phyloP scores from a whole-genome alignment of 306 rosid genomes.

The Acacia confusa region DNA sequence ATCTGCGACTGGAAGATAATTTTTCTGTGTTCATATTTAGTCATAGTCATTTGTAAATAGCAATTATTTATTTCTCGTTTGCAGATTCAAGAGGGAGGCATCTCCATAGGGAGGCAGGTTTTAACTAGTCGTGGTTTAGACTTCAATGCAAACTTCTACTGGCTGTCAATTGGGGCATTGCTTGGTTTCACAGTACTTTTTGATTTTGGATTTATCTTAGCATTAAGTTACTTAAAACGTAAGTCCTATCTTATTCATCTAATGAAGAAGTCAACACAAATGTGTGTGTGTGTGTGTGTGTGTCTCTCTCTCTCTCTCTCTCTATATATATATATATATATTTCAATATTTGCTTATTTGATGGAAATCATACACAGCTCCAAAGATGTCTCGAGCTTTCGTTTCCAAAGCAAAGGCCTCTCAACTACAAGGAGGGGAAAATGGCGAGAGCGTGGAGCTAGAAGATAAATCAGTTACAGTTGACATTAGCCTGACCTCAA shows the following conservation, averaged over 20 bases:
- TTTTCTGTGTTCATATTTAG: neutral
- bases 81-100: constrained; percentile 48
- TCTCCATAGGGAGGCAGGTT: constrained; percentile 45
- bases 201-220: constrained; percentile 54
- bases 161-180: constrained; percentile 57
- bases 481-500: constrained; percentile 35
- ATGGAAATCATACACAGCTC: constrained; percentile 46
- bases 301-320: too few species aligned
- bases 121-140: constrained; percentile 51
- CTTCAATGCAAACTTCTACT: constrained; percentile 44
- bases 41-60: constrained; percentile 1
- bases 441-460: constrained; percentile 29
- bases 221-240: constrained; percentile 56
- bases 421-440: constrained; percentile 38
- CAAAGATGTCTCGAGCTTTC: constrained; percentile 53
- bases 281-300: too few species aligned
- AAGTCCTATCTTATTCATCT: constrained; percentile 33
- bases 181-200: constrained; percentile 49
- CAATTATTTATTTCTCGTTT: constrained; percentile 11
- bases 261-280: neutral
- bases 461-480: constrained; percentile 43
- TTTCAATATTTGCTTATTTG: constrained; percentile 25
- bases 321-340: neutral
- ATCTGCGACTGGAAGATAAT: constrained; percentile 21
- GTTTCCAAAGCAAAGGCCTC: constrained; percentile 48